Percentiles rank a stretch among this genome's conserved stretches.
phyloP scores from a whole-genome alignment of 352 stramenopile species.

The Thraustochytrium sp. region DNA sequence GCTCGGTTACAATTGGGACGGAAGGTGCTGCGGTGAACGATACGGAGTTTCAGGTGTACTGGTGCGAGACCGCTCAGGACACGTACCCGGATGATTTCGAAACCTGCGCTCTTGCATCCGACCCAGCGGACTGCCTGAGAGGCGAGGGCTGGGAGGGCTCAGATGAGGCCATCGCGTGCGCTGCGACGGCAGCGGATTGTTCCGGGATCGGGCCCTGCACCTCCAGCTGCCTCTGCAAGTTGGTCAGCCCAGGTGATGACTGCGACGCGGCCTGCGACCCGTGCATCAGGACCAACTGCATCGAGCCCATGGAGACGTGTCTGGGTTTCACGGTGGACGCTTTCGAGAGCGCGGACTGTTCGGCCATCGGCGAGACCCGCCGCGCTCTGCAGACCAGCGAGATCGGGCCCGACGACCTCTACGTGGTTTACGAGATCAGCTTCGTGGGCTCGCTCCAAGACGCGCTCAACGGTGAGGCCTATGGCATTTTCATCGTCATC shows the following conservation, averaged over 20 bases:
- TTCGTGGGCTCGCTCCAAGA: constrained; percentile 22
- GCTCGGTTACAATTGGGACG: neutral
- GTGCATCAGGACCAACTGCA: neutral
- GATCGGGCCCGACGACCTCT: constrained; percentile 39
- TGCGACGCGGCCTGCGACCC: neutral
- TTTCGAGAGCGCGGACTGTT: neutral
- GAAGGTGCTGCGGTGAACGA: neutral
- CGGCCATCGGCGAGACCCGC: neutral
- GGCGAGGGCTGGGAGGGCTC: neutral
- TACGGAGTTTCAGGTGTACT: neutral
- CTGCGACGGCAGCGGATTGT: neutral
- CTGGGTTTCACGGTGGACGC: neutral
- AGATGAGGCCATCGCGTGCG: neutral
- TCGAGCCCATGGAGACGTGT: neutral
- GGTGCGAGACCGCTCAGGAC: neutral
- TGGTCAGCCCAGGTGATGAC: neutral
- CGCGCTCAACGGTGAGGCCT: constrained; percentile 9
- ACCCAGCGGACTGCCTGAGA: neutral
- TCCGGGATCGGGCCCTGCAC: neutral
- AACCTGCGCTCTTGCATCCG: neutral
- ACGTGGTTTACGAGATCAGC: constrained; percentile 29
- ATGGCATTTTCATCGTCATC: constrained; percentile 10
- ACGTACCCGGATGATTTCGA: constrained; percentile 2
- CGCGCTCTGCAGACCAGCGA: too few relatives aligned
- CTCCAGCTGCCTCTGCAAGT: neutral